phyloP scores from a whole-genome alignment of 192 early-diverging fungal genomes.

The Podila minutissima region DNA sequence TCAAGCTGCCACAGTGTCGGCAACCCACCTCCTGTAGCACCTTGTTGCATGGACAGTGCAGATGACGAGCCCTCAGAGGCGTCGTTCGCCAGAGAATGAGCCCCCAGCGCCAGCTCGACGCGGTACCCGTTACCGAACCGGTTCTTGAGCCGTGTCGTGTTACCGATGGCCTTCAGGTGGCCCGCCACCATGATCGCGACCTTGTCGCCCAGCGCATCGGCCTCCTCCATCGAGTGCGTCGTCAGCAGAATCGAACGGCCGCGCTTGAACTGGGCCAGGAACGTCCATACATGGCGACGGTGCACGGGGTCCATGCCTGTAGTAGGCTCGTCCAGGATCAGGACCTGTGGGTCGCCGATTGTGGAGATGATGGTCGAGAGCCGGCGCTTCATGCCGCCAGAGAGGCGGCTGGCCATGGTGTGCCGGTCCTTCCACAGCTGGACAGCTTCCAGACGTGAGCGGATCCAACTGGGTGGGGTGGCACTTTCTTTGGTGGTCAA shows the following conservation, averaged over 20 bases:
- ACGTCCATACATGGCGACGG: conserved; percentile 81
- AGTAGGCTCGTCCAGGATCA: conserved; percentile 73
- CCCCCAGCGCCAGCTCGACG: conserved; percentile 65
- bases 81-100: too few species aligned
- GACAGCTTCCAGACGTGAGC: conserved; percentile 69
- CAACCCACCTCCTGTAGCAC: too few species aligned
- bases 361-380: conserved; percentile 77
- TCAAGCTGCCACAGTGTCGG: conserved; percentile 56
- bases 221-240: conserved; percentile 82
- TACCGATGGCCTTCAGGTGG: conserved; percentile 68
- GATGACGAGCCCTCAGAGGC: too few species aligned
- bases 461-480: conserved; percentile 23
- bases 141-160: conserved; percentile 70
- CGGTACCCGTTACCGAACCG: conserved; percentile 80
- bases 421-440: conserved; percentile 72
- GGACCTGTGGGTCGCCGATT: conserved; percentile 69
- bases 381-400: conserved; percentile 81
- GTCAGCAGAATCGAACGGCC: conserved; percentile 78
- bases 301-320: conserved; percentile 83
- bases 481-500: conserved; percentile 66
- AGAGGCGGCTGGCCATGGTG: conserved; percentile 69
- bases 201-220: conserved; percentile 67
- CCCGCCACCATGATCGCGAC: conserved; percentile 75
- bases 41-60: too few species aligned
- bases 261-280: conserved; percentile 80